Conservation (phyloP, 2,329 filamentous ascomycete genomes). For the Penicillium griseofulvum region DNA sequence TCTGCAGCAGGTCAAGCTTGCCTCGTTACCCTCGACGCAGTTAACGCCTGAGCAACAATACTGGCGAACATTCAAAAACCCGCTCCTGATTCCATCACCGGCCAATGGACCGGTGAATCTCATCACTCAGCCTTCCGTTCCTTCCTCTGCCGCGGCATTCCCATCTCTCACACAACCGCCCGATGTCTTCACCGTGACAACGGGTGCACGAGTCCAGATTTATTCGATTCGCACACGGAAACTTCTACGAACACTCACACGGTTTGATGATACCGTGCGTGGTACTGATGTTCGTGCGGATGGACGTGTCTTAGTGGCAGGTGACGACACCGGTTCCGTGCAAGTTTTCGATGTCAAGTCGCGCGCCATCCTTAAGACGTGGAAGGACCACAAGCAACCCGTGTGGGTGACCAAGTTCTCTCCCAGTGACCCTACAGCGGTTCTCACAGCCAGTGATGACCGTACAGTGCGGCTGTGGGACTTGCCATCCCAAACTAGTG, state of each 20-base stretch:
- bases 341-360: slow-evolving; percentile 93
- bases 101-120: slow-evolving; percentile 87
- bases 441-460: slow-evolving; percentile 91
- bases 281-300: slow-evolving; percentile 86
- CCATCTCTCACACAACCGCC: slow-evolving; percentile 48
- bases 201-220: slow-evolving; percentile 86
- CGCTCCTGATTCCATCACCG: slow-evolving; percentile 83
- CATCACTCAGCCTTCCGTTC: slow-evolving; percentile 68
- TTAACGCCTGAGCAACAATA: slow-evolving; percentile 91
- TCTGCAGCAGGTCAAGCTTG: slow-evolving; percentile 76
- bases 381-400: slow-evolving; percentile 90
- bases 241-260: slow-evolving; percentile 86
- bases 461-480: slow-evolving; percentile 93
- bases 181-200: slow-evolving; percentile 82
- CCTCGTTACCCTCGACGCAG: slow-evolving; percentile 71
- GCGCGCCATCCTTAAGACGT: slow-evolving; percentile 89
- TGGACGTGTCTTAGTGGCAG: slow-evolving; percentile 83
- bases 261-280: slow-evolving; percentile 88
- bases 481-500: slow-evolving; percentile 73
- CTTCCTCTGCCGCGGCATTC: slow-evolving; percentile 43
- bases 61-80: slow-evolving; percentile 93
- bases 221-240: slow-evolving; percentile 91
- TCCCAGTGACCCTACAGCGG: slow-evolving; percentile 77
- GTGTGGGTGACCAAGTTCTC: slow-evolving; percentile 91
- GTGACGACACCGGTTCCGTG: slow-evolving; percentile 86